phyloP scores from a whole-genome alignment of 306 rosid genomes.

The Albizia julibrissin region DNA sequence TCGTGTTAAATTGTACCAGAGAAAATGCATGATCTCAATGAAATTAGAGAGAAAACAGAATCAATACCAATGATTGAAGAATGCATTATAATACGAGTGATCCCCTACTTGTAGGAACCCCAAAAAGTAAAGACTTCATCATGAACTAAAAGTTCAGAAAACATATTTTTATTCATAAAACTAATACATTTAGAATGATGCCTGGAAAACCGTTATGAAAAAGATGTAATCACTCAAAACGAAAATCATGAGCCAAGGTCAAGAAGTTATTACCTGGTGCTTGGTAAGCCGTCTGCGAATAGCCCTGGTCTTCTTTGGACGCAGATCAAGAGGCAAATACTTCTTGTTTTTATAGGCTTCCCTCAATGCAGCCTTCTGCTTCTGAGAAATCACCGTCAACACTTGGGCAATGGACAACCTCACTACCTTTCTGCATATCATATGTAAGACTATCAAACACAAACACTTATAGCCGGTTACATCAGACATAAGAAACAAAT shows the following conservation, averaged over 20 bases:
- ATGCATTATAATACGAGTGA: background rate
- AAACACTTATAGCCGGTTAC: background rate
- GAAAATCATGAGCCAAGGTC: background rate
- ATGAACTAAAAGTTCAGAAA: background rate
- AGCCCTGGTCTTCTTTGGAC: constrained; percentile 98
- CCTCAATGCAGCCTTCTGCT: constrained; percentile 85
- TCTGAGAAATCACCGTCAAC: constrained; percentile 94
- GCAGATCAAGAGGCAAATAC: constrained; percentile 91
- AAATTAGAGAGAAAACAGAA: background rate
- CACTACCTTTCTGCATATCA: constrained; percentile 80
- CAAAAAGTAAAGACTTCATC: background rate
- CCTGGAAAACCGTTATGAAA: background rate
- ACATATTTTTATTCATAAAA: background rate
- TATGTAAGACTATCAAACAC: background rate
- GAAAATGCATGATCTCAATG: background rate
- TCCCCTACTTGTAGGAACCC: background rate
- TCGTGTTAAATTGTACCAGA: background rate
- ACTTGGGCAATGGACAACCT: constrained; percentile 92
- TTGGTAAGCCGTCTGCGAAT: constrained; percentile 92
- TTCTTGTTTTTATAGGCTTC: constrained; percentile 90
- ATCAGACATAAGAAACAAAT: background rate
- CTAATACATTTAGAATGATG: background rate
- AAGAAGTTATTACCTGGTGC: constrained; percentile 64
- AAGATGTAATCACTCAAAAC: background rate
- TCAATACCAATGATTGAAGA: background rate